Percentiles rank a stretch among this genome's conserved stretches.
Evolutionary conservation across 108 stramenopile genomes (phyloP).

Genomic region (Discostella pseudostelligera): DNA sequence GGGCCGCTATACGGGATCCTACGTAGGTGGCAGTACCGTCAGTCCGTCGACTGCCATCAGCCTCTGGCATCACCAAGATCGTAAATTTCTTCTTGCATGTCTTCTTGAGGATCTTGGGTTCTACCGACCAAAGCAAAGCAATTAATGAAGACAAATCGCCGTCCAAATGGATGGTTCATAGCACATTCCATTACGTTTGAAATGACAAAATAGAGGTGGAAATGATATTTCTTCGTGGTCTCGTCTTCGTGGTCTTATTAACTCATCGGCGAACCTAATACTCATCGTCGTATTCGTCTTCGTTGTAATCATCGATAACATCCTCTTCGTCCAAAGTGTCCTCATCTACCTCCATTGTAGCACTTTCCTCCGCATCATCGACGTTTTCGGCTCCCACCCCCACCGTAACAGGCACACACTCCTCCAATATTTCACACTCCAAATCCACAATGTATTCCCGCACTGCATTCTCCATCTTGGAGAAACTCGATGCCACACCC

Average conservation of each 20-base stretch:
- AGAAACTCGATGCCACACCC: constrained; percentile 45
- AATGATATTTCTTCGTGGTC: too few species aligned
- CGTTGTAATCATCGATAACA: constrained; percentile 17
- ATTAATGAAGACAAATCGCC: too few species aligned
- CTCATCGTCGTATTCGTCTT: constrained; percentile 20
- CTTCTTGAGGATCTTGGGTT: too few species aligned
- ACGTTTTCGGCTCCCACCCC: constrained; percentile 17
- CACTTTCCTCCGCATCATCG: constrained; percentile 23
- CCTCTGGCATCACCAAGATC: too few species aligned
- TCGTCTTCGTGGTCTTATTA: not conserved
- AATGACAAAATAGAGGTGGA: too few species aligned
- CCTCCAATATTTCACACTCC: constrained; percentile 76
- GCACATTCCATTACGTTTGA: too few species aligned
- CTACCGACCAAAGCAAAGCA: too few species aligned
- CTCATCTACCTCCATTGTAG: constrained; percentile 7
- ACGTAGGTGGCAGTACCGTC: too few species aligned
- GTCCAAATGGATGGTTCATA: too few species aligned
- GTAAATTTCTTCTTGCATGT: too few species aligned
- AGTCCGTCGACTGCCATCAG: too few species aligned
- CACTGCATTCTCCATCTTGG: constrained; percentile 47
- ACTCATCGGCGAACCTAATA: not conserved
- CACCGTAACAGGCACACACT: constrained; percentile 67
- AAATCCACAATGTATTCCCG: constrained; percentile 69
- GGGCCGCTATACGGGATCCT: too few species aligned
- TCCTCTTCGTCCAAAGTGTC: not conserved